Evolutionary conservation across 768 basidiomycete genomes (phyloP).

Genomic region (Leccinum ochraceum): DNA sequence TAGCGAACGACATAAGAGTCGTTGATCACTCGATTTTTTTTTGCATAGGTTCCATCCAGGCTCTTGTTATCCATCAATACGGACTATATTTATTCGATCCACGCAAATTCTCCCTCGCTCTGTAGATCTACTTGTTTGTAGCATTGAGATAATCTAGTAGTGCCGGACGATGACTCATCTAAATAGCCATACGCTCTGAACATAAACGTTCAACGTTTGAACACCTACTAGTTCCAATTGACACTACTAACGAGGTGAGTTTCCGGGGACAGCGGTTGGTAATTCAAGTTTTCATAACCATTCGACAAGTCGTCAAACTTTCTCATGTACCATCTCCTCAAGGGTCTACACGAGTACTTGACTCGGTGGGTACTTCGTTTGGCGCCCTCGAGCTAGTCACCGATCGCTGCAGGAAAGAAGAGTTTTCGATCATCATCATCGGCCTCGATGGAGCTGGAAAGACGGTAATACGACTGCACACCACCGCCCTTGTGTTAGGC

Average conservation of each 20-base stretch:
- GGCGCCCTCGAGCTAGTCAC: background rate
- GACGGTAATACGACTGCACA: constrained; percentile 53
- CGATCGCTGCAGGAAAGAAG: constrained; percentile 63
- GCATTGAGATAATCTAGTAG: constrained; percentile 14
- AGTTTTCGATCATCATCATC: constrained; percentile 94
- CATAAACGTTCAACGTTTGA: background rate
- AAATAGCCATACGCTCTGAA: background rate
- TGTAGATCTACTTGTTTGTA: constrained; percentile 23
- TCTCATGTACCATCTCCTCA: constrained; percentile 90
- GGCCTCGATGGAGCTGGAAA: constrained; percentile 93
- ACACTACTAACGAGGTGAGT: too few relatives aligned
- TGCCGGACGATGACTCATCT: background rate
- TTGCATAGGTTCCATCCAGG: constrained; percentile 4
- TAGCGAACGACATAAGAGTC: constrained; percentile 10
- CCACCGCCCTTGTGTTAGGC: background rate
- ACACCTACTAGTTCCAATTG: too few relatives aligned
- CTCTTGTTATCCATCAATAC: constrained; percentile 1
- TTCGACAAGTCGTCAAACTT: background rate
- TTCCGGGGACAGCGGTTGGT: background rate
- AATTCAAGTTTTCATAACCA: background rate
- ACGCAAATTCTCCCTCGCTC: constrained; percentile 1
- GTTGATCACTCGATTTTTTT: constrained; percentile 1
- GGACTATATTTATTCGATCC: constrained; percentile 15
- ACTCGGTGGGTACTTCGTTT: constrained; percentile 55
- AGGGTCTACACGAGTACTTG: constrained; percentile 87